phyloP scores from a whole-genome alignment of 257 asterid species.

The Leonotis leonurus region DNA sequence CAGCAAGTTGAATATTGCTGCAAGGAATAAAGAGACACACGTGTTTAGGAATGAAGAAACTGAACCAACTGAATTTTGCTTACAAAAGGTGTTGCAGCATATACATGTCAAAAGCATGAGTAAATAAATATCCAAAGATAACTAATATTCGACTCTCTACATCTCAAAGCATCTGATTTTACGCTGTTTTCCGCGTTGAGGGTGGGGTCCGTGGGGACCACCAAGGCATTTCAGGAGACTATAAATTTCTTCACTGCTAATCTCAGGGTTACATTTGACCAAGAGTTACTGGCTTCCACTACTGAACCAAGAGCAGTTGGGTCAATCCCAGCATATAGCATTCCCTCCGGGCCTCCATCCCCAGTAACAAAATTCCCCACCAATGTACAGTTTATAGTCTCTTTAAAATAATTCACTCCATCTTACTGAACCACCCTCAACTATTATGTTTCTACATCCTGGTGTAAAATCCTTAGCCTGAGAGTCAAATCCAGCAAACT shows the following conservation, averaged over 20 bases:
- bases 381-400: neutral
- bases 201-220: no score
- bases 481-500: neutral
- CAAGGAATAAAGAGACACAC: conserved; percentile 18
- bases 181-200: no score
- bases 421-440: neutral
- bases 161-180: no score
- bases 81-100: neutral
- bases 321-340: neutral
- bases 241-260: no score
- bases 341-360: neutral
- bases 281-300: no score
- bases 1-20: conserved; percentile 92
- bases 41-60: neutral
- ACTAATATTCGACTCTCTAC: neutral
- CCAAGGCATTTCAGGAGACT: no score
- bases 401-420: neutral
- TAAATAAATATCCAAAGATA: no score
- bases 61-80: neutral
- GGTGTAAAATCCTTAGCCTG: neutral
- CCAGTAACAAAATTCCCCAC: neutral
- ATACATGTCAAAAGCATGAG: neutral
- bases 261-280: no score
- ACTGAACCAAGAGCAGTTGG: neutral
- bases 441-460: neutral